A percentile compares a stretch with the other conserved stretches of the same genome.
Conservation (phyloP, 345 rosid species). For the Physaria fendleri region DNA sequence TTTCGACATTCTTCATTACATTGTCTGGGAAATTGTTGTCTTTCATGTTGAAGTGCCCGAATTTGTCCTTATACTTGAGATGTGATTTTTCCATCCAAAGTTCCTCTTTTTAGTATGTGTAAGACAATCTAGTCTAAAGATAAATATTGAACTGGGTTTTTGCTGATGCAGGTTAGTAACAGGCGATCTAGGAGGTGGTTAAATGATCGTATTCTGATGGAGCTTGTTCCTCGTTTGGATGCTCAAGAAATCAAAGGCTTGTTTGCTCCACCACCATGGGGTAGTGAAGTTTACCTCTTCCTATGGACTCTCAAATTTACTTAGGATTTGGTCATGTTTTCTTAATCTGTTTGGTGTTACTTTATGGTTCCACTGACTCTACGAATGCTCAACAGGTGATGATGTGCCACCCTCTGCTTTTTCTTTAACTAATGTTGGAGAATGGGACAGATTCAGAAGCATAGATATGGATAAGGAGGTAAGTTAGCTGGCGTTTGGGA, state of each 20-base stretch:
- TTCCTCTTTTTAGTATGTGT: too few species aligned
- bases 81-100: not conserved
- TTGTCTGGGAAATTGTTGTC: not conserved
- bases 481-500: not conserved
- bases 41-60: not conserved
- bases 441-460: slow-evolving; percentile 89
- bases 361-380: slow-evolving; percentile 1
- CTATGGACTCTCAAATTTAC: not conserved
- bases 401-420: slow-evolving; percentile 77
- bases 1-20: not conserved
- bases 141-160: too few species aligned
- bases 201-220: slow-evolving; percentile 90
- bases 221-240: slow-evolving; percentile 90
- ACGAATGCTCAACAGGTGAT: slow-evolving; percentile 53
- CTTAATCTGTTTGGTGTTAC: not conserved
- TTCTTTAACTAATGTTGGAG: slow-evolving; percentile 59
- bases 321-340: not conserved
- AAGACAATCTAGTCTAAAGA: too few species aligned
- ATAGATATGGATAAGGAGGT: slow-evolving; percentile 99
- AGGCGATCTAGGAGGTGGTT: slow-evolving; percentile 80
- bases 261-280: slow-evolving; percentile 99
- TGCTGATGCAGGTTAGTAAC: slow-evolving; percentile 60
- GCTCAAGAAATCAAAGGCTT: slow-evolving; percentile 85
- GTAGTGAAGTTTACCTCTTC: slow-evolving; percentile 28
- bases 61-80: not conserved